Evolutionary conservation across 768 basidiomycete species (phyloP), one percentile per base, ranked within the genome.

Genomic region (Russula sp.): DNA sequence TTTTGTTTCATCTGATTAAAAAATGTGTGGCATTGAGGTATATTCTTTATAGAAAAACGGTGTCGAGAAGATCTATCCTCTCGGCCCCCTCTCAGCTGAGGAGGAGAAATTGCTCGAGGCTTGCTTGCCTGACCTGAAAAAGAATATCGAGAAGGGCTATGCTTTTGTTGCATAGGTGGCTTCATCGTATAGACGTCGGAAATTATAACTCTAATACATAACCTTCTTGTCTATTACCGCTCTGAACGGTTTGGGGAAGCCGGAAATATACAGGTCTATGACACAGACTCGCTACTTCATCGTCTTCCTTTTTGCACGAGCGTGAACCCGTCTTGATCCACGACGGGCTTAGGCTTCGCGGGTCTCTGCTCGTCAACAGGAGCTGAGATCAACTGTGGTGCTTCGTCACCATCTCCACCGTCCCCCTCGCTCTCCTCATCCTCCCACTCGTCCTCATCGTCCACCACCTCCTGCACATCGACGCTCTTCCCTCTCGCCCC

Each of bases 61-160:
- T 82, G 91, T 98, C 62, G 89, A 89, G 79, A 91, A 88, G 81
- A 97, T 99, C 73, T 80, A 91, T 78, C 84, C 87, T 20, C 71
- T 98, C 65, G 97, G 97, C 39, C 70, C 80, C 39, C 70, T 99
- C 69, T 83, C 92, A 39, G 79, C 85, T 35, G 83, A 87, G 72
- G 97, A 99, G 80, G 75, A 94, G 82, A 84, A 84, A 73, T 82
- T 97, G 62, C 78, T 99, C 70, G 88, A 85, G 31, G 94, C 87
- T 37, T 92, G 89, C 80, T 74, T 94, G 70, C 91, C 92, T 68
- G 92, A 94, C 69, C 84, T 99, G 71, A 90, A 91, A 85, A 94
- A 91, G 86, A 98, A 97, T 85, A 96, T 98, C 70, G 90, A 91
- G 77, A 98, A 94, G 86, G 94, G 94, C 77, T 85, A 81, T 76